Percentiles rank a stretch among this genome's conserved stretches.
Conservation (phyloP, 2,329 filamentous ascomycete species). For the Cryphonectria naterciae region DNA sequence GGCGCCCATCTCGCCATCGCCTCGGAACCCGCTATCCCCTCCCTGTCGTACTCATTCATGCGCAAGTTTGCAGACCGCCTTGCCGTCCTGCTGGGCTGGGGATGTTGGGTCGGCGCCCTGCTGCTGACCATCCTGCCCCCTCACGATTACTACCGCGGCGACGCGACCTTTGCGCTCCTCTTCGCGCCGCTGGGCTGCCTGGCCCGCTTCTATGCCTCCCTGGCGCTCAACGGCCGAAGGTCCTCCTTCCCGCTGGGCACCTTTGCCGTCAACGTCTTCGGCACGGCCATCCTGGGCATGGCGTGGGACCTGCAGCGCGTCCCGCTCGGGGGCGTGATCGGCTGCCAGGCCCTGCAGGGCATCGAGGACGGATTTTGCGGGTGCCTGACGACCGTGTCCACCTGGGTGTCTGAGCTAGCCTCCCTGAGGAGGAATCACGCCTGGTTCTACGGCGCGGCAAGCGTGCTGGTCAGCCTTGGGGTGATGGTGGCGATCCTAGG, state of each 20-base stretch:
- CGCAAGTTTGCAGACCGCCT: slow-evolving; percentile 67
- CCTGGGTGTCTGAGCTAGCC: slow-evolving; percentile 66
- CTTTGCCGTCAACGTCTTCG: slow-evolving; percentile 78
- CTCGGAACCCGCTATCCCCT: slow-evolving; percentile 61
- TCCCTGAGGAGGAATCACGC: slow-evolving; percentile 53
- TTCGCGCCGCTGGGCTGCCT: slow-evolving; percentile 84
- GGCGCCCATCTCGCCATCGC: slow-evolving; percentile 77
- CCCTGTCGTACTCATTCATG: slow-evolving; percentile 59
- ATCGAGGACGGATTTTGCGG: slow-evolving; percentile 72
- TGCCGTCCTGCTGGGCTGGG: slow-evolving; percentile 67
- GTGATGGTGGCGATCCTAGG: slow-evolving; percentile 75
- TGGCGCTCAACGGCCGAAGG: slow-evolving; percentile 69
- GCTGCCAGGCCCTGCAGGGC: slow-evolving; percentile 66
- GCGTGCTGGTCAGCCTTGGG: slow-evolving; percentile 61
- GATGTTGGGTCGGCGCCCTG: slow-evolving; percentile 78
- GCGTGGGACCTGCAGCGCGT: slow-evolving; percentile 78
- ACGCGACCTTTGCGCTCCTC: slow-evolving; percentile 74
- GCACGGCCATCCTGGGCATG: slow-evolving; percentile 75
- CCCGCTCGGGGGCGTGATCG: slow-evolving; percentile 55
- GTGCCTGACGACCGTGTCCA: slow-evolving; percentile 68
- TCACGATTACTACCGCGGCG: slow-evolving; percentile 71
- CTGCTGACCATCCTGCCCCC: slow-evolving; percentile 75
- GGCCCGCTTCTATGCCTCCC: slow-evolving; percentile 71
- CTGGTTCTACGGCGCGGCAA: slow-evolving; percentile 70
- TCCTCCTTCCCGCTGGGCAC: slow-evolving; percentile 82